Evolutionary conservation across 73 alveolate genomes (phyloP).

Genomic region (Paramecium tetraurelia): DNA sequence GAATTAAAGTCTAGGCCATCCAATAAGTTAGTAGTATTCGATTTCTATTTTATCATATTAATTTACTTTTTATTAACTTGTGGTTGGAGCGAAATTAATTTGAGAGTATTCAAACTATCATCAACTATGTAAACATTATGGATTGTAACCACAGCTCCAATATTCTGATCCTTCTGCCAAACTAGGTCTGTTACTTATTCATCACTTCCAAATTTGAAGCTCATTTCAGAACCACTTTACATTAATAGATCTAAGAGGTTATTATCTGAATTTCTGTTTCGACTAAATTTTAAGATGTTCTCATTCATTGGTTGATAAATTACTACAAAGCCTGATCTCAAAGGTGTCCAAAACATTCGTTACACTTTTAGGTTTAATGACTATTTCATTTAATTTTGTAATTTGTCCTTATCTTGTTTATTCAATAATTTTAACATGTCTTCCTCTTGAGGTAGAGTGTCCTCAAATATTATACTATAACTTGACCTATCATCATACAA

Average conservation of each 20-base stretch:
- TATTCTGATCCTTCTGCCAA: constrained; percentile 1
- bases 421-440: background rate
- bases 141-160: constrained; percentile 1
- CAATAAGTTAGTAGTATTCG: background rate
- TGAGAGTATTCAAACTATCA: constrained; percentile 2
- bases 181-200: constrained; percentile 30
- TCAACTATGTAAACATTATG: background rate
- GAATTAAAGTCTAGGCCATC: background rate
- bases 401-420: background rate
- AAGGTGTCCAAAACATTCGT: constrained; percentile 46
- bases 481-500: constrained; percentile 38
- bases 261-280: background rate
- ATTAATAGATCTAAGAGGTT: background rate
- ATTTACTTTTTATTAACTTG: constrained; percentile 2
- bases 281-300: background rate
- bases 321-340: constrained; percentile 46
- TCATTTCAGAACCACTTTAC: constrained; percentile 48
- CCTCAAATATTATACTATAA: constrained; percentile 16
- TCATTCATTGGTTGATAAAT: constrained; percentile 23
- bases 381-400: background rate
- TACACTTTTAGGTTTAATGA: background rate
- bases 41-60: background rate
- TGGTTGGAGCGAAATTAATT: background rate
- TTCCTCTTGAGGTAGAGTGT: constrained; percentile 7
- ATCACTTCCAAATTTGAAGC: background rate